Base-by-base conservation (phyloP, 495 filamentous ascomycete species). In the Lophiostoma macrostomum region DNA sequence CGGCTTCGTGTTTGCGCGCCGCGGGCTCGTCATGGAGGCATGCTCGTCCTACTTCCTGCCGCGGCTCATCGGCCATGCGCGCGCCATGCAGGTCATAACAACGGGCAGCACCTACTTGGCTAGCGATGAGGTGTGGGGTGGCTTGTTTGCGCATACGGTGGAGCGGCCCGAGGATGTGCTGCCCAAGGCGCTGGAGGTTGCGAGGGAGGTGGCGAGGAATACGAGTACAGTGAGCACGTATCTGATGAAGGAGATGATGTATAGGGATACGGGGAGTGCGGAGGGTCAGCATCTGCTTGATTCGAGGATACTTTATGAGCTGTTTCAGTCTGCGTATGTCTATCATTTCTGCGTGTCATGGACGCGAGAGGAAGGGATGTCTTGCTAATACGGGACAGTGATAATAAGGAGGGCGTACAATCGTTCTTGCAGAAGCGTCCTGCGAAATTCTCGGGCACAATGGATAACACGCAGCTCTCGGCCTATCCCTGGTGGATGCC, bases 1-100 rank as follows among this genome's bases (percentile, higher is more conserved):
- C 55, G 82, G 82, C 53, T 84, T 86, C 60, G 80, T 84, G 24
- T 86, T 85, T 65, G 74, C 73, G 39, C 73, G 81, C 18, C 72
- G 81, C 13, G 83, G 81, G 1, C 71, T 85, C 44, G 71, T 76
- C 30, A 78, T 80, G 75, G 83, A 86, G 64, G 83, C 80, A 20
- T 78, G 75, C 59, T 76, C 72, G n/a, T 78, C 75, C 14, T 86
- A 73, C 58, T 86, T 83, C 69, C 72, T 85, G 1, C 81, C 82
- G 4, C 73, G 78, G 3, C 61, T 85, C 27, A 74, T 86, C 50
- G 81, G 82, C 3, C 64, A 74, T 55, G 71, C 70, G 6, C 74
- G 76, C 20, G 80, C 81, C 11, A 76, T 79, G 60, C 76, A 82
- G 51, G 73, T 93, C 20, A 85, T 68, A 30, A 78, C 74, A 13